These are phyloP conservation scores for Elsinoe batatas DNA, from an alignment of 2,329 filamentous ascomycete species.

Conservation along the genomic window DNA sequence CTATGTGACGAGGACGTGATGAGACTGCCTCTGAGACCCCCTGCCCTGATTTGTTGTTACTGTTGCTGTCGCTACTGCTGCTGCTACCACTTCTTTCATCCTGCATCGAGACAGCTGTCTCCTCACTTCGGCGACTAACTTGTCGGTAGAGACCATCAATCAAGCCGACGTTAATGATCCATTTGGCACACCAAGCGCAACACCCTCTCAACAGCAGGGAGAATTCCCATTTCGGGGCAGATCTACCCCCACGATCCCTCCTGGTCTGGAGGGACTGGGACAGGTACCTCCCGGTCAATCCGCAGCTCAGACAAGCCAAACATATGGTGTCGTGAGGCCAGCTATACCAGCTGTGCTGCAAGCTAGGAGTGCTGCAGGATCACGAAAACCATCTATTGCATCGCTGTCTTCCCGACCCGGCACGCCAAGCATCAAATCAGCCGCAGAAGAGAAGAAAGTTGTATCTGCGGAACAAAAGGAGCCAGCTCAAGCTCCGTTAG, in stretches of 20 bases:
- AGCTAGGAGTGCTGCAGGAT: background rate
- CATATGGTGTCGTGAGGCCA: background rate
- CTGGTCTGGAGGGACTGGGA: slow-evolving; percentile 25
- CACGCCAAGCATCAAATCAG: background rate
- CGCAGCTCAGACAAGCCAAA: background rate
- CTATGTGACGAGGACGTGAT: slow-evolving; percentile 12
- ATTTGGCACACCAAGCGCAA: slow-evolving; percentile 3
- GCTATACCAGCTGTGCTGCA: background rate
- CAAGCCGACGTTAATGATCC: slow-evolving; percentile 8
- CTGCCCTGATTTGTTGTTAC: background rate
- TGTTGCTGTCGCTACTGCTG: background rate
- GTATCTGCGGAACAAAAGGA: slow-evolving; percentile 2
- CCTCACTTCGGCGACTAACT: background rate
- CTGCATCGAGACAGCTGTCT: background rate
- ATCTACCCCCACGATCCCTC: slow-evolving; percentile 28
- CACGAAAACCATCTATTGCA: background rate
- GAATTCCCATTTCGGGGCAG: slow-evolving; percentile 17
- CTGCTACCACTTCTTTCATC: background rate
- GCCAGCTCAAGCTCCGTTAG: slow-evolving; percentile 13
- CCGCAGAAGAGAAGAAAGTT: slow-evolving; percentile 1
- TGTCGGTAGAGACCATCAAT: slow-evolving; percentile 1
- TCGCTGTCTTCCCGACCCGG: background rate
- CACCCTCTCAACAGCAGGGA: background rate
- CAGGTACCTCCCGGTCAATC: slow-evolving; percentile 7
- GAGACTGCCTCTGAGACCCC: background rate